Evolutionary conservation across 176 grass and related monocot genomes (phyloP), one percentile per base, ranked within the genome.

Genomic region (Triticum timopheevii): DNA sequence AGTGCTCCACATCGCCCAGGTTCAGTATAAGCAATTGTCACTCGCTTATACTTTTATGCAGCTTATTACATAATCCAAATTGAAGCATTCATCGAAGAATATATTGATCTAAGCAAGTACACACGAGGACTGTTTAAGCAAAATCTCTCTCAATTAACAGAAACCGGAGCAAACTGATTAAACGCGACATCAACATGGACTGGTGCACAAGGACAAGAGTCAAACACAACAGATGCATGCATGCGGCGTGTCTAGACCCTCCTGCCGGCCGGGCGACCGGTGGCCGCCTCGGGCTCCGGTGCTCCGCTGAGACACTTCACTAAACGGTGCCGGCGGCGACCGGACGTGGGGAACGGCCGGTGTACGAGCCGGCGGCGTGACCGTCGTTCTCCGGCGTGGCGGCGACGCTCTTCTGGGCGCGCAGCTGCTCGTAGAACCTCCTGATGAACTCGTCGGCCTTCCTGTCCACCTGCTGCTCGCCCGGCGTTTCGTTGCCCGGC

Each of bases 341-440:
- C 39, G 82, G 38, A 3, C 69, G 58, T 25, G 71, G 71, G 12
- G 68, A 25, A 20, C 10, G 39, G 5, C 39, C 59, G 59, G 10
- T 23, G 80, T 86, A 86, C 20, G 79, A 59, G 88, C 84, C 75
- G 52, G 62, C 16, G 65, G 39, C 38, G 79, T 87, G 44, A 61
- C 73, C 64, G 80, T 85, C 36, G 84, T 50, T 87, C 17, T 89
- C 84, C 1, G 93, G 93, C 44, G 93, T 94, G 47, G 93, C 86
- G 2, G 93, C 82, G 40, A 84, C 84, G 47, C 85, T 94, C 80
- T 56, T 73, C 75, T 95, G 93, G 38, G 87, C 88, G 62, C 93
- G 90, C 24, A 95, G 93, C 84, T 95, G 93, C 82, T 95, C 90
- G 90, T 95, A 95, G 82, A 95, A 95, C 25, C 73, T 82, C 75